phyloP scores from a whole-genome alignment of 176 grass and related monocot genomes.

The Eleusine indica region DNA sequence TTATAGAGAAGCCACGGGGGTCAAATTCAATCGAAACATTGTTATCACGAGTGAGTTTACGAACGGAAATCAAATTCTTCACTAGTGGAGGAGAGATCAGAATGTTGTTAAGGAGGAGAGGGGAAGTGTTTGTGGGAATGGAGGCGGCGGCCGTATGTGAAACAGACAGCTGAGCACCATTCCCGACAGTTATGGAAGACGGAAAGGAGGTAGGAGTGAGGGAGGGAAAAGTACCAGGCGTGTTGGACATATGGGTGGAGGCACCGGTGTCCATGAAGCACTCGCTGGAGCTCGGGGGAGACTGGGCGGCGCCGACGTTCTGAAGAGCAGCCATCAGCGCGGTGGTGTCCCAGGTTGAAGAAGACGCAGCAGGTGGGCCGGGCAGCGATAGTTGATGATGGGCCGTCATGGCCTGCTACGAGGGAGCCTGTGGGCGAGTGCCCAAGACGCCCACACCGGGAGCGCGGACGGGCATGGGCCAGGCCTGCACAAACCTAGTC shows the following conservation, averaged over 20 bases:
- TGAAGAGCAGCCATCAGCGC: too few relatives aligned
- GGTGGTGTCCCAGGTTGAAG: too few relatives aligned
- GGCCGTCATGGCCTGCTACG: too few relatives aligned
- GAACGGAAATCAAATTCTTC: neutral
- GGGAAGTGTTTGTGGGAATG: neutral
- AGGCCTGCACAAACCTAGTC: too few relatives aligned
- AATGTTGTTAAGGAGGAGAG: neutral
- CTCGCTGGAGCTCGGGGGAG: too few relatives aligned
- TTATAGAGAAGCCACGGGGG: neutral
- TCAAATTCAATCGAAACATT: neutral
- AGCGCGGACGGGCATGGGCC: too few relatives aligned
- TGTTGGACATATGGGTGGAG: neutral
- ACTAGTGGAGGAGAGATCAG: neutral
- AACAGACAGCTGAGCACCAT: neutral
- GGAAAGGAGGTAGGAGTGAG: fast-evolving
- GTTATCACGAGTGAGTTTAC: neutral
- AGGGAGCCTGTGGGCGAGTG: too few relatives aligned
- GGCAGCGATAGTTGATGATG: too few relatives aligned
- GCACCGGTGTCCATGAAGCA: neutral
- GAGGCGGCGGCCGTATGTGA: fast-evolving
- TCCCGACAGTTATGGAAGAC: neutral
- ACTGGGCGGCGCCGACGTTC: too few relatives aligned
- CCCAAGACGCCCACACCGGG: too few relatives aligned
- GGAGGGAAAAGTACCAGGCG: neutral
- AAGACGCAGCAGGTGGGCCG: too few relatives aligned